phyloP scores from a whole-genome alignment of 1,139 yeast species.

The Hyphopichia khmerensis region DNA sequence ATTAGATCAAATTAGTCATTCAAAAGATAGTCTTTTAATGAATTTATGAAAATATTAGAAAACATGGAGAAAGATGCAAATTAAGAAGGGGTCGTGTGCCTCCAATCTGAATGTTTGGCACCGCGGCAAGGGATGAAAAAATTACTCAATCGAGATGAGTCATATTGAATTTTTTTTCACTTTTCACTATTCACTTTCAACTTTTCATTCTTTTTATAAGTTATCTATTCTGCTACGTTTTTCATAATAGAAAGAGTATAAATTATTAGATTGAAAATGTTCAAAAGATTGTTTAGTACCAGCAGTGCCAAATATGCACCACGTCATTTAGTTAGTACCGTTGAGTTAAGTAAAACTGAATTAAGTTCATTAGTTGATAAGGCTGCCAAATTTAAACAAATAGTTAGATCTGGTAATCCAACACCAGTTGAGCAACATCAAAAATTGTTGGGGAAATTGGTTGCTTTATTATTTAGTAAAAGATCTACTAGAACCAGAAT shows the following conservation, averaged over 20 bases:
- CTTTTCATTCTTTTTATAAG: not conserved
- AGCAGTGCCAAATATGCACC: constrained; percentile 20
- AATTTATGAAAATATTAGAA: no score
- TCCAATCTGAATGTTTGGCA: constrained; percentile 7
- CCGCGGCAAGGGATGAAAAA: constrained; percentile 20
- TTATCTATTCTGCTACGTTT: no score
- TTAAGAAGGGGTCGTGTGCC: constrained; percentile 2
- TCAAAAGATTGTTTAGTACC: constrained; percentile 1
- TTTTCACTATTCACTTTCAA: no score
- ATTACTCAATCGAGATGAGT: constrained; percentile 22
- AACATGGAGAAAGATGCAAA: not conserved
- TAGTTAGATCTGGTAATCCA: constrained; percentile 50
- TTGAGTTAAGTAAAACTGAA: constrained; percentile 71
- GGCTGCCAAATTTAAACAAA: constrained; percentile 60
- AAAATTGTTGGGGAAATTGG: constrained; percentile 65
- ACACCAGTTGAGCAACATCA: constrained; percentile 42
- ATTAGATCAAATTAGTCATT: not conserved
- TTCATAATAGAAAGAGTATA: no score
- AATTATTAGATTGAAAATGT: no score
- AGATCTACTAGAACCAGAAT: constrained; percentile 87
- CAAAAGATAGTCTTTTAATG: not conserved
- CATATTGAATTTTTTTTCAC: constrained; percentile 8
- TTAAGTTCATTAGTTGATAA: constrained; percentile 64
- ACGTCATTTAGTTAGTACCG: constrained; percentile 78
- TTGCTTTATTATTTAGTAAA: constrained; percentile 75